A percentile compares a stretch with the other conserved stretches of the same genome.
phyloP scores from a whole-genome alignment of 495 filamentous ascomycete species.

The Chaetomium tenue region DNA sequence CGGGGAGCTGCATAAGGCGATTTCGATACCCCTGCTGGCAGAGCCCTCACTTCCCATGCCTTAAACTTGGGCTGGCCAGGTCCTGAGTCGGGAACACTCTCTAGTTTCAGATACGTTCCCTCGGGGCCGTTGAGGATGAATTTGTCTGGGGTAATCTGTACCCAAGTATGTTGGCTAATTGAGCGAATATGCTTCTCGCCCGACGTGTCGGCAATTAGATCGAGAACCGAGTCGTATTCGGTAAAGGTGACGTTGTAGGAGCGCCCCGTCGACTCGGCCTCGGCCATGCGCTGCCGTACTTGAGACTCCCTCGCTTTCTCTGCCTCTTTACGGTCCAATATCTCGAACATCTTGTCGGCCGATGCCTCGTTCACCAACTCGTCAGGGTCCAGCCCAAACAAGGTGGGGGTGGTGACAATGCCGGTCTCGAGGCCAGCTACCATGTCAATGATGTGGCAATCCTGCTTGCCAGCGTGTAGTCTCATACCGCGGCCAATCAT shows the following conservation, averaged over 20 bases:
- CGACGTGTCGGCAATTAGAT: slow-evolving; percentile 79
- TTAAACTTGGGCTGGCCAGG: slow-evolving; percentile 26
- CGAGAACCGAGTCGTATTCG: slow-evolving; percentile 84
- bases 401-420: slow-evolving; percentile 82
- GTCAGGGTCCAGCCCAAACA: slow-evolving; percentile 90
- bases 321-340: slow-evolving; percentile 47
- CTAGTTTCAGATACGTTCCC: slow-evolving; percentile 63
- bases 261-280: slow-evolving; percentile 13
- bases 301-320: slow-evolving; percentile 37
- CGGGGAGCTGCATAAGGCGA: slow-evolving; percentile 65
- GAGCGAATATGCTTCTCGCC: slow-evolving; percentile 73
- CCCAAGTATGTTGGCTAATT: slow-evolving; percentile 76
- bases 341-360: slow-evolving; percentile 54
- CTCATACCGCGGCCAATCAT: slow-evolving; percentile 97
- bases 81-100: slow-evolving; percentile 38
- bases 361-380: slow-evolving; percentile 66
- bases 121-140: slow-evolving; percentile 61
- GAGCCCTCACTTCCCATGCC: slow-evolving; percentile 41
- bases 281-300: not conserved
- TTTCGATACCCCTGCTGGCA: slow-evolving; percentile 42
- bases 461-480: slow-evolving; percentile 70
- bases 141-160: slow-evolving; percentile 60
- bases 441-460: slow-evolving; percentile 98
- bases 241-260: slow-evolving; percentile 63
- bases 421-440: slow-evolving; percentile 77